These are phyloP conservation scores for Smithsoniella earleae DNA, from an alignment of 163 green algal species.

Conservation along the genomic window DNA sequence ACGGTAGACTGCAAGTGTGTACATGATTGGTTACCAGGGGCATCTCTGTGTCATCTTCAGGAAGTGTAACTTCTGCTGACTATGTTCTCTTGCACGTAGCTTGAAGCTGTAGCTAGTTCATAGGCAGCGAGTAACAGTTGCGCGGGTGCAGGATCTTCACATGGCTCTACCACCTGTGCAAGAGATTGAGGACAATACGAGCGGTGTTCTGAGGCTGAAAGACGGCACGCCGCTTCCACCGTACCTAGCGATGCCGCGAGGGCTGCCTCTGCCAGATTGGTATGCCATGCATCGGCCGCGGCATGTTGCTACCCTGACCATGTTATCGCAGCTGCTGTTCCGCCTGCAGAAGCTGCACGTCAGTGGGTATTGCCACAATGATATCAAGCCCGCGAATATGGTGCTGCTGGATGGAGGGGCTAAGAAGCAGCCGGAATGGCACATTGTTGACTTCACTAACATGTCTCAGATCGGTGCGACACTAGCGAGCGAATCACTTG, in stretches of 20 bases:
- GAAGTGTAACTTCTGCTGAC: background rate
- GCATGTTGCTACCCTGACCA: conserved; percentile 11
- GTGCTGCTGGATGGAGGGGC: conserved; percentile 21
- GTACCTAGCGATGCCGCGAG: conserved; percentile 27
- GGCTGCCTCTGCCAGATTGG: conserved; percentile 25
- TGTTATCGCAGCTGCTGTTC: conserved; percentile 26
- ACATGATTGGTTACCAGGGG: too few relatives aligned
- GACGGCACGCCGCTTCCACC: conserved; percentile 26
- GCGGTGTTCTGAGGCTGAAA: conserved; percentile 26
- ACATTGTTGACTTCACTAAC: conserved; percentile 30
- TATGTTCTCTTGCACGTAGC: background rate
- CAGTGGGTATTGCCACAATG: conserved; percentile 27
- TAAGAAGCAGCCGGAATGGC: conserved; percentile 2
- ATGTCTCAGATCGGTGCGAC: conserved; percentile 25
- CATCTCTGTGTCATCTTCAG: too few relatives aligned
- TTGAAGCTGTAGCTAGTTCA: background rate
- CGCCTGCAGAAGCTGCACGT: conserved; percentile 28
- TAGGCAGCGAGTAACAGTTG: background rate
- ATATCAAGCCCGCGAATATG: conserved; percentile 30
- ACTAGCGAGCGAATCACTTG: too few relatives aligned
- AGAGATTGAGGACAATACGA: conserved; percentile 30
- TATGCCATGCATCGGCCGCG: conserved; percentile 21
- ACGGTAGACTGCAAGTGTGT: too few relatives aligned
- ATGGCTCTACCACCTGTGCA: conserved; percentile 27
- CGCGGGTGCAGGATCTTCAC: conserved; percentile 6